Evolutionary conservation across 139 green algal species (phyloP).

Genomic region (Nannochloris sp.): DNA sequence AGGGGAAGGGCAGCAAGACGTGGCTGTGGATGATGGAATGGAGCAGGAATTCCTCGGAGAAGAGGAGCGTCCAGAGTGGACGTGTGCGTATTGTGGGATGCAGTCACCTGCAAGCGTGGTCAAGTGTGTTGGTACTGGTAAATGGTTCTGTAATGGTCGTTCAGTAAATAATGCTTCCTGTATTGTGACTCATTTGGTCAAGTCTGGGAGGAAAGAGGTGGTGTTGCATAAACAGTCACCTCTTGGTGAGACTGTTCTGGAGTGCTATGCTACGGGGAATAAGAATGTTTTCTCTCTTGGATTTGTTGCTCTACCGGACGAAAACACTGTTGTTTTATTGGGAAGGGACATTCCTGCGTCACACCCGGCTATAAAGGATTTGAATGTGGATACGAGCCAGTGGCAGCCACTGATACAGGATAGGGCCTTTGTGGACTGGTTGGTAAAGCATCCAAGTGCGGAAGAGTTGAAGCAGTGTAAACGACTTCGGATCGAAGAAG

Average conservation of each 20-base stretch:
- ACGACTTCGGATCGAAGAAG: slow-evolving; percentile 58
- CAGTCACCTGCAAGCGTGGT: slow-evolving; percentile 80
- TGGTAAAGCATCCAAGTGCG: slow-evolving; percentile 49
- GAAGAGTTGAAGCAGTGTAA: slow-evolving; percentile 58
- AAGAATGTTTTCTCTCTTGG: slow-evolving; percentile 94
- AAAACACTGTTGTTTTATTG: slow-evolving; percentile 82
- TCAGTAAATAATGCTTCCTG: slow-evolving; percentile 61
- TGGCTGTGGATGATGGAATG: too few relatives aligned
- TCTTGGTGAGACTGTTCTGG: slow-evolving; percentile 86
- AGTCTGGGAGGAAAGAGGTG: slow-evolving; percentile 59
- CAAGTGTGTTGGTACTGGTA: slow-evolving; percentile 77
- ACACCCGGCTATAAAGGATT: slow-evolving; percentile 65
- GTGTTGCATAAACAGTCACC: slow-evolving; percentile 84
- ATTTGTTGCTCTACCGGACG: slow-evolving; percentile 79
- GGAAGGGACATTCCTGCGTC: slow-evolving; percentile 67
- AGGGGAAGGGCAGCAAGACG: too few relatives aligned
- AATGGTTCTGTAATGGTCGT: slow-evolving; percentile 94
- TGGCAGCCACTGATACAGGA: slow-evolving; percentile 95
- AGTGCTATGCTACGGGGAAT: slow-evolving; percentile 88
- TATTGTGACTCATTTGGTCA: slow-evolving; percentile 81
- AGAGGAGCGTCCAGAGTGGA: slow-evolving; percentile 46
- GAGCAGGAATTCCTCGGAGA: slow-evolving; percentile 35
- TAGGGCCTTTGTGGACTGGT: slow-evolving; percentile 78
- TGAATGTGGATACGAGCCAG: slow-evolving; percentile 66
- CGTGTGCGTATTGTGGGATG: slow-evolving; percentile 89